phyloP scores from a whole-genome alignment of 805 yeast species.

The Candida saitoana region DNA sequence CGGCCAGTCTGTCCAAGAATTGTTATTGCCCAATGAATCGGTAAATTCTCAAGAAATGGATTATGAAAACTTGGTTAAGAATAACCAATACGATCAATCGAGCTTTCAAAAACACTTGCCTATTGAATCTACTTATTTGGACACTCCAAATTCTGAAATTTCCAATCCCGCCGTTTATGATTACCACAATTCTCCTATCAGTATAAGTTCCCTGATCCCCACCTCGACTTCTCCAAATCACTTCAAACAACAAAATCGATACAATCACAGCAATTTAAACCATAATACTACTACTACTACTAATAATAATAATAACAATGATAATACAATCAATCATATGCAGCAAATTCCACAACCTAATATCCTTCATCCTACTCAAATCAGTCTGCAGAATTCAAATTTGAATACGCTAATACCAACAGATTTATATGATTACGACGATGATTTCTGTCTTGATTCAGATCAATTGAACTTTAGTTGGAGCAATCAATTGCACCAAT shows the following conservation, averaged over 20 bases:
- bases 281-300: conserved; percentile 8
- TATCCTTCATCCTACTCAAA: conserved; percentile 3
- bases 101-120: conserved; percentile 11
- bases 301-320: conserved; percentile 6
- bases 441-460: conserved; percentile 40
- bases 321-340: conserved; percentile 6
- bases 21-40: conserved; percentile 7
- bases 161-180: conserved; percentile 4
- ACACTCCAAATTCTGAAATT: conserved; percentile 8
- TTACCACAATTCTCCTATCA: conserved; percentile 8
- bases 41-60: conserved; percentile 3
- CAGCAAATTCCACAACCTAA: background rate
- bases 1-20: conserved; percentile 15
- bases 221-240: conserved; percentile 5
- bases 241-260: conserved; percentile 9
- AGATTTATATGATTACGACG: conserved; percentile 35
- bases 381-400: background rate
- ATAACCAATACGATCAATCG: conserved; percentile 1
- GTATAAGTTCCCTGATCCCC: conserved; percentile 8
- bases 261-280: conserved; percentile 4
- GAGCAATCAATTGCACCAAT: background rate
- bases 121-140: background rate
- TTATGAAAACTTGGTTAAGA: background rate
- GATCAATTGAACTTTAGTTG: conserved; percentile 31
- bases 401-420: background rate